Base-by-base conservation (phyloP, 164 flowering plant genomes). In the Paratinospora sagittata region DNA sequence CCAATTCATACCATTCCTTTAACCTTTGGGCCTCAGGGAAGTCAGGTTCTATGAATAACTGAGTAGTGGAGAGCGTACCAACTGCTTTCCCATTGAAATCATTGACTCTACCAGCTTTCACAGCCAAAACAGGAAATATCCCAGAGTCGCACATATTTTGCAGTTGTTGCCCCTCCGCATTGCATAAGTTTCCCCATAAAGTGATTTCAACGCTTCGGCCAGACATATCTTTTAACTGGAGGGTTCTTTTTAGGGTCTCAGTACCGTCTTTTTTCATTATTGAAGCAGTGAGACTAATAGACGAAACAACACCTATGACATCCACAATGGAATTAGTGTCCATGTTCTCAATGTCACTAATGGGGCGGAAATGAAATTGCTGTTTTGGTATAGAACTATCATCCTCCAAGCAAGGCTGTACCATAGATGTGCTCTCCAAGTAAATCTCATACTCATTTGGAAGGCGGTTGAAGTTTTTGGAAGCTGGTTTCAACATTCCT, bases 171-270 rank as follows among this genome's bases (percentile, higher is more conserved):
- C 98, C 99, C 76, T 91, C 99, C n/a, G 84, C 82, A 81, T 79
- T 85, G 85, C 97, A 91, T 27, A 89, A 79, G 62, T 78, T 84
- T 33, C 98, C 99, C 99, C 99, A 96, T 7, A 96, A 61, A n/a
- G 97, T 91, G 57, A 93, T 55, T 74, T 96, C 99, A 68, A 91
- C 94, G 82, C 98, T 91, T 77, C 90, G 81, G 36, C 93, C 96
- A 72, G 99, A 93, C 92, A 82, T 89, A 75, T 96, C 99, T 73
- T 87, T 96, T 83, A 96, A 74, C 64, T 87, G 91, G 37, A 96
- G 96, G 65, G 82, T 65, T 81, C 96, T 86, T 79, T 86, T 90
- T 39, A 79, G 86, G 57, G 96, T 87, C 80, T 91, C 97, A 60
- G 86, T 86, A 43, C 97, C 97, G 85, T 91, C 87, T 84, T 93